Evolutionary conservation across 129 eudicot genomes (phyloP).

Genomic region (Solidago caesia): DNA sequence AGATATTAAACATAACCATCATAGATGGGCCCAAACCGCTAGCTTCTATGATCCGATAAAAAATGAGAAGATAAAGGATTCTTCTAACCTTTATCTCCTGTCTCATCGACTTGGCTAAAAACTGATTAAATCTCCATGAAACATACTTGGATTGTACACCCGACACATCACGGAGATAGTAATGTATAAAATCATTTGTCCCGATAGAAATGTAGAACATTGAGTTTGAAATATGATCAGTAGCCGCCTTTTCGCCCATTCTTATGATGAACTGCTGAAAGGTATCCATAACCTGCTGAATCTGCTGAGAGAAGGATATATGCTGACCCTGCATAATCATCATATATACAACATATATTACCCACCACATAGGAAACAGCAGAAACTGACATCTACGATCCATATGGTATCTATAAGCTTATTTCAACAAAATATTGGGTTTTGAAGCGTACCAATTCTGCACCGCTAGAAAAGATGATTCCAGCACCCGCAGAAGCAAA

Average conservation of each 20-base stretch:
- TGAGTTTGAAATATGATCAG: constrained; percentile 60
- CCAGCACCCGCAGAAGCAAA: constrained; percentile 99
- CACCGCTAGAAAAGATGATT: constrained; percentile 86
- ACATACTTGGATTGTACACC: constrained; percentile 67
- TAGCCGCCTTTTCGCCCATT: constrained; percentile 84
- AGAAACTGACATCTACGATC: background rate
- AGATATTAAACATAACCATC: no score
- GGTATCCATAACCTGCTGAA: constrained; percentile 89
- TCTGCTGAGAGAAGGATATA: constrained; percentile 82
- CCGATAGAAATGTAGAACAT: constrained; percentile 87
- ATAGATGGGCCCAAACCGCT: background rate
- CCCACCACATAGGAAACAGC: background rate
- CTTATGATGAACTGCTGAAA: constrained; percentile 69
- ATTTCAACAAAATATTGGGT: background rate
- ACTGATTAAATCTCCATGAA: constrained; percentile 81
- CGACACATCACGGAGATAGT: constrained; percentile 79
- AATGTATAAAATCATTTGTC: constrained; percentile 91
- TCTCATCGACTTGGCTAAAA: constrained; percentile 60
- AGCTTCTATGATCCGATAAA: background rate
- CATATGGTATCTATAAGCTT: constrained; percentile 9
- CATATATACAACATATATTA: background rate
- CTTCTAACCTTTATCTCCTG: constrained; percentile 68
- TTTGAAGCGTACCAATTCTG: constrained; percentile 65
- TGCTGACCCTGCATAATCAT: constrained; percentile 74
- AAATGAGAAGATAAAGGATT: background rate